phyloP scores from a whole-genome alignment of 345 rosid genomes.

The Populus deltoides region DNA sequence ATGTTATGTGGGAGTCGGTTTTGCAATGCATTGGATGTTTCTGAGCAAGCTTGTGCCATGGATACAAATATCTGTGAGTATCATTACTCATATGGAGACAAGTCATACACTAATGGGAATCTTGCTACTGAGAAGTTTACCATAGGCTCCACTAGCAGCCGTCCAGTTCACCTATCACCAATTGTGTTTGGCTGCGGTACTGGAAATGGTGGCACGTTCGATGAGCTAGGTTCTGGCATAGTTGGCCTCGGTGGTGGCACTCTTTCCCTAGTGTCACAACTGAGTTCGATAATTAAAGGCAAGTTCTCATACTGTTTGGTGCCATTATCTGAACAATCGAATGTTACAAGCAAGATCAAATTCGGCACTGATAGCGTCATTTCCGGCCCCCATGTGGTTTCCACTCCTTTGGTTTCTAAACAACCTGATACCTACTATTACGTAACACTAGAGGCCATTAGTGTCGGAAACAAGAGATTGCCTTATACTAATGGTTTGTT shows the following conservation, averaged over 20 bases:
- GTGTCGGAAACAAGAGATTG: slow-evolving; percentile 45
- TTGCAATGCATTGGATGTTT: slow-evolving; percentile 24
- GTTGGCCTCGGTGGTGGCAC: slow-evolving; percentile 62
- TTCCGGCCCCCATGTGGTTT: slow-evolving; percentile 14
- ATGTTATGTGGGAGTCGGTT: slow-evolving; percentile 34
- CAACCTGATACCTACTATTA: slow-evolving; percentile 39
- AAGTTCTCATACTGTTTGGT: slow-evolving; percentile 64
- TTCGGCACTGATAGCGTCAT: slow-evolving; percentile 39
- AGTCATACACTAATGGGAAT: slow-evolving; percentile 37
- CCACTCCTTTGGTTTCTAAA: slow-evolving; percentile 43
- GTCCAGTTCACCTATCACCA: slow-evolving; percentile 19
- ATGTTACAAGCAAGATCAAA: slow-evolving; percentile 37
- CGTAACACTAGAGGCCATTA: slow-evolving; percentile 52
- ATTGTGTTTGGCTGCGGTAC: slow-evolving; percentile 55
- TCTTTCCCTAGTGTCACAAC: slow-evolving; percentile 49
- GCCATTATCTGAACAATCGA: slow-evolving; percentile 19
- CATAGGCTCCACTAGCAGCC: slow-evolving; percentile 19
- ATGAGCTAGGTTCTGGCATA: slow-evolving; percentile 50
- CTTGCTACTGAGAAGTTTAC: slow-evolving; percentile 43
- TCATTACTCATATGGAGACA: slow-evolving; percentile 46
- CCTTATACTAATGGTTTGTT: slow-evolving; percentile 18
- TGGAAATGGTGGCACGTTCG: slow-evolving; percentile 41
- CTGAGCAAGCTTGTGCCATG: slow-evolving; percentile 25
- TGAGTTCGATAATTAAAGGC: slow-evolving; percentile 29
- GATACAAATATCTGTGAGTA: slow-evolving; percentile 35